Percentiles rank a stretch among this genome's conserved stretches.
phyloP scores from a whole-genome alignment of 345 rosid genomes.

The Turnera subulata region DNA sequence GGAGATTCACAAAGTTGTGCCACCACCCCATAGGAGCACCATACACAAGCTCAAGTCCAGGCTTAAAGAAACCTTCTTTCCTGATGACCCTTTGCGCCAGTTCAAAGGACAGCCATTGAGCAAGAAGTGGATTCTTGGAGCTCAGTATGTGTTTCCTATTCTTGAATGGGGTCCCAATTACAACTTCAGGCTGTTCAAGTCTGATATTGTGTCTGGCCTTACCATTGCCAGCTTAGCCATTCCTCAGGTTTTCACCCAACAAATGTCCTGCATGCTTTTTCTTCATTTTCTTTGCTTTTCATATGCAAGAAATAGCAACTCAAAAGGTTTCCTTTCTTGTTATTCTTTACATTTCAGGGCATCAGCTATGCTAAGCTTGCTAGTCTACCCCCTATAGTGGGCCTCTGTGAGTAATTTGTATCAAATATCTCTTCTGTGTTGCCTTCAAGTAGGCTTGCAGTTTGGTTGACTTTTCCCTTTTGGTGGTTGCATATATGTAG shows the following conservation, averaged over 20 bases:
- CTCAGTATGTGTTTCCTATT: constrained; percentile 79
- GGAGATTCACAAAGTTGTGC: constrained; percentile 67
- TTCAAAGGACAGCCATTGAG: constrained; percentile 66
- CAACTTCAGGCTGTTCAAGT: constrained; percentile 62
- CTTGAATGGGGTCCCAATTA: constrained; percentile 88
- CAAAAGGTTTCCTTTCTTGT: not conserved
- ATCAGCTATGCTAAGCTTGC: constrained; percentile 98
- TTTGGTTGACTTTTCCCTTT: not conserved
- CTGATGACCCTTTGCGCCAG: constrained; percentile 93
- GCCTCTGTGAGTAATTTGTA: constrained; percentile 65
- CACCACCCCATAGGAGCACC: constrained; percentile 68
- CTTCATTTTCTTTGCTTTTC: not conserved
- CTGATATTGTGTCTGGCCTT: constrained; percentile 84
- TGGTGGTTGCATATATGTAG: constrained; percentile 25
- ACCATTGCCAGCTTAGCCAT: constrained; percentile 99
- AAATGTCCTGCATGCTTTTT: not conserved
- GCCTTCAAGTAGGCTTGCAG: not conserved
- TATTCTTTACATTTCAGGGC: no score
- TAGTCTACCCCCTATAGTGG: constrained; percentile 80
- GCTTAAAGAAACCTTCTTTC: constrained; percentile 87
- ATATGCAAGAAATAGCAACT: not conserved
- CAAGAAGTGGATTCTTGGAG: constrained; percentile 56
- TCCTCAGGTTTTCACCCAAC: constrained; percentile 60
- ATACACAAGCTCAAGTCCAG: constrained; percentile 46
- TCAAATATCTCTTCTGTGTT: not conserved